Evolutionary conservation across 2,329 filamentous ascomycete genomes (phyloP), one percentile per base, ranked within the genome.

Genomic region (Xylariaceae sp.): DNA sequence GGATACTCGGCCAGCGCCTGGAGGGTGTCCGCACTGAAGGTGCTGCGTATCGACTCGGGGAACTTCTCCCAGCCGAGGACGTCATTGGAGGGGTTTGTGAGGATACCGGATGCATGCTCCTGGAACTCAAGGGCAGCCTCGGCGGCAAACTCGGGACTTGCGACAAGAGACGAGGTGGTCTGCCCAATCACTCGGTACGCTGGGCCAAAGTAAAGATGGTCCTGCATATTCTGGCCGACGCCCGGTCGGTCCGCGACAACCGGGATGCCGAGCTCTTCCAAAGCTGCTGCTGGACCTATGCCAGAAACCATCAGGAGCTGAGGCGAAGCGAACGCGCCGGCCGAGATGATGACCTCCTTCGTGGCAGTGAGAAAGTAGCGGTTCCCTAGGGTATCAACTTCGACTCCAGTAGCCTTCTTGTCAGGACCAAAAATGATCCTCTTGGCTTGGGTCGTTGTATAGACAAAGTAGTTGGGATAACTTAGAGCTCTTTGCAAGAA

Each of bases 51-150:
- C 20, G 44, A 21, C 6, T 16, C 44, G 8, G 70, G 69, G 8
- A 71, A 51, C 53, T 68, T 69, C 58, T 71, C 69, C 53, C 61
- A 66, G n/a, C 58, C 63, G 10, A 62, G 37, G 35, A 67, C 61
- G 30, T 65, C 64, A 18, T 59, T 53, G 36, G 59, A 58, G 20
- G 57, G 48, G 11, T 55, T 64, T 18, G 62, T 65, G 21, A 67
- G 52, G 4, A 64, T 58, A 0, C 69, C 69, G 1, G 57, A 41
- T 2, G 35, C 42, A 4, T 36, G 18, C 1, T 27, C 21, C 3
- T 7, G 2, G 16, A 41, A 53, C n/a, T 21, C 10, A 8, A 8
- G 26, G 10, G 20, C 36, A 9, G 11, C 26, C 6, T 24, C 15
- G 20, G 60, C 52, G 7, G 62, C 60, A 3, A 63, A 53, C 2